Evolutionary conservation across 2,329 filamentous ascomycete species (phyloP), one percentile per base, ranked within the genome.

Genomic region (Aspergillus sp.): DNA sequence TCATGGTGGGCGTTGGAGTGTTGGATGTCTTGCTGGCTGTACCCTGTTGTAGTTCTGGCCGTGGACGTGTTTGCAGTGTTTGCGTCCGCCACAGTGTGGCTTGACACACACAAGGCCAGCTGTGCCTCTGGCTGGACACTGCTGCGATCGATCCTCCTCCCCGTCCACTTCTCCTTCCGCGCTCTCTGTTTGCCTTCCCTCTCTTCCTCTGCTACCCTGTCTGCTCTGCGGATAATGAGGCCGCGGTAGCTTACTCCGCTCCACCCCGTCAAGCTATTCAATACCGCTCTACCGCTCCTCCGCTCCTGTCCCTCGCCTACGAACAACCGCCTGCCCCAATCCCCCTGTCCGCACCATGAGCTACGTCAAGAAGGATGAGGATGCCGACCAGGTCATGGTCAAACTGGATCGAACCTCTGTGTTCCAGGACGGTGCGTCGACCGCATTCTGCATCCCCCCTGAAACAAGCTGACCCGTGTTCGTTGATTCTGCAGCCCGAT

Each of bases 281-380:
- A 15, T 29, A 11, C 27, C 20, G 27, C n/a, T n/a, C 15, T 17
- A 29, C n/a, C 27, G 17, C 15, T 15, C 12, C 26, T 15, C 17
- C 11, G 14, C 12, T 15, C 26, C 15, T 29, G 20, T 17, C 27
- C 27, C 17, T n/a, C n/a, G n/a, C n/a, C n/a, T n/a, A n/a, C n/a
- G n/a, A 24, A 8, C 22, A 8, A 24, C n/a, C n/a, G 22, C 22
- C 22, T n/a, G 22, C 8, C 22, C 22, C n/a, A n/a, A n/a, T 17
- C 11, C 20, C 16, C 19, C 19, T 20, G 19, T 24, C 20, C 29
- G 41, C 59, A 62, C 40, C 15, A 94, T 94, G 88, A 91, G 82
- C 68, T 93, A 91, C 76, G 81, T 89, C 72, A 98, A 98, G 72
- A 96, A 94, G 74, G 89, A 98, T 66, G 91, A 96, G 74, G 91